A percentile compares a stretch with the other conserved stretches of the same genome.
Conservation (phyloP, 2,329 filamentous ascomycete genomes). For the Cercospora sesami region DNA sequence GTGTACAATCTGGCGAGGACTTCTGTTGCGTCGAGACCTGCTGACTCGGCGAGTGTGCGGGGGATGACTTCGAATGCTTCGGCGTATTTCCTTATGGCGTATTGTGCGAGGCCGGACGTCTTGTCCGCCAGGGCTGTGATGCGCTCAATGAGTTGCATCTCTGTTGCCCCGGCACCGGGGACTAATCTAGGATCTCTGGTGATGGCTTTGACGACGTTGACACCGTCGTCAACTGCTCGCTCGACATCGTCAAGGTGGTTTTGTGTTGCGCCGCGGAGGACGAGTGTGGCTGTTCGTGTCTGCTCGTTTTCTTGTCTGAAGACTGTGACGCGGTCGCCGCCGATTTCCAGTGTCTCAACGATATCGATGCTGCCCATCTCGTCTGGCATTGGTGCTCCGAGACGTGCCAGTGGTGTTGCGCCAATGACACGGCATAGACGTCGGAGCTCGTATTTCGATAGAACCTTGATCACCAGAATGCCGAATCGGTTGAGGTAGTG, state of each 20-base stretch:
- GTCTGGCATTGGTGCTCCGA: constrained; percentile 98
- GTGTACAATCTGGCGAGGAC: constrained; percentile 89
- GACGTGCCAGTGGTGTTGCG: constrained; percentile 89
- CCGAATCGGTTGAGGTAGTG: constrained; percentile 98
- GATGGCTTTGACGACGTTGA: constrained; percentile 98
- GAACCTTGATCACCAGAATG: constrained; percentile 92
- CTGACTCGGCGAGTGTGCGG: constrained; percentile 88
- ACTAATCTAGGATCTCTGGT: constrained; percentile 89
- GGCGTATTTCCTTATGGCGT: constrained; percentile 95
- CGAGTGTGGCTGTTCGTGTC: constrained; percentile 89
- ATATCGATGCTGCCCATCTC: constrained; percentile 96
- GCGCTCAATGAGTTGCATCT: constrained; percentile 89
- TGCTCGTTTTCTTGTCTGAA: constrained; percentile 94
- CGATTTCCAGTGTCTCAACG: constrained; percentile 96
- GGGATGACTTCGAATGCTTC: constrained; percentile 98
- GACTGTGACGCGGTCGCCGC: constrained; percentile 94
- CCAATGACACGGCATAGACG: constrained; percentile 94
- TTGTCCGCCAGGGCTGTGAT: constrained; percentile 88
- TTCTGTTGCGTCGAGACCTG: constrained; percentile 95
- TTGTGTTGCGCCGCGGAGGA: constrained; percentile 92
- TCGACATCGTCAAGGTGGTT: constrained; percentile 98
- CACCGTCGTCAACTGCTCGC: constrained; percentile 93
- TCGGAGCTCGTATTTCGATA: constrained; percentile 97
- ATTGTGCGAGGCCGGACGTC: constrained; percentile 88
- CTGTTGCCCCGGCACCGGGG: constrained; percentile 89